Evolutionary conservation across 768 basidiomycete species (phyloP).

Genomic region (Mycena metata): DNA sequence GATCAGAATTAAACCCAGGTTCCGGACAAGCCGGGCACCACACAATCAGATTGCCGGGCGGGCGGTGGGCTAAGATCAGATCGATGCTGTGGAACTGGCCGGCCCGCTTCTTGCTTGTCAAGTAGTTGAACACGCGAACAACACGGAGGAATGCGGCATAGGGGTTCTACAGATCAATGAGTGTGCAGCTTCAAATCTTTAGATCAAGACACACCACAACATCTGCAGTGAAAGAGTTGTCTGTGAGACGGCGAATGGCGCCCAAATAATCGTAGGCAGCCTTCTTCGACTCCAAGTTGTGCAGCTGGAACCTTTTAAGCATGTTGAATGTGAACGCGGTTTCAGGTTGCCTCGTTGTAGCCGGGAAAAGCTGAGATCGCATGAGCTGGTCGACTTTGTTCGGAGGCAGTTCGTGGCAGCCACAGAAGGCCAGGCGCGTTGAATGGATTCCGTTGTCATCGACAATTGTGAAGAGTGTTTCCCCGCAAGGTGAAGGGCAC

Average conservation of each 20-base stretch:
- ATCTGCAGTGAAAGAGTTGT: slow-evolving; percentile 40
- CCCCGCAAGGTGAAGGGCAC: slow-evolving; percentile 38
- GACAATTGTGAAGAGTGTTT: slow-evolving; percentile 37
- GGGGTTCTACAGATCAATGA: slow-evolving; percentile 37
- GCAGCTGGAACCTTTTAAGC: slow-evolving; percentile 43
- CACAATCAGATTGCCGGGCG: slow-evolving; percentile 30
- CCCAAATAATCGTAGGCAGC: slow-evolving; percentile 45
- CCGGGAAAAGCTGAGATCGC: slow-evolving; percentile 43
- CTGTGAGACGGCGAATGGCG: slow-evolving; percentile 40
- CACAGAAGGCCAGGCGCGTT: slow-evolving; percentile 42
- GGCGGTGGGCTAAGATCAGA: slow-evolving; percentile 32
- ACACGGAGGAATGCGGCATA: slow-evolving; percentile 41
- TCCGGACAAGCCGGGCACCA: slow-evolving; percentile 43
- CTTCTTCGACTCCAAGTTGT: slow-evolving; percentile 43
- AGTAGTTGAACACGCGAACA: slow-evolving; percentile 40
- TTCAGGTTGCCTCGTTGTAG: slow-evolving; percentile 39
- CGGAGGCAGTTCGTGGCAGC: slow-evolving; percentile 28
- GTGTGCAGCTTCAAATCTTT: not conserved
- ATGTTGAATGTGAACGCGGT: slow-evolving; percentile 44
- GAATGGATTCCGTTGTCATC: slow-evolving; percentile 46
- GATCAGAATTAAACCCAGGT: slow-evolving; percentile 33
- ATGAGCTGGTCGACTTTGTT: slow-evolving; percentile 42
- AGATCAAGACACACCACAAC: slow-evolving; percentile 40
- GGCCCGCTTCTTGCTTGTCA: slow-evolving; percentile 26
- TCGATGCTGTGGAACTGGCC: slow-evolving; percentile 46